Base-by-base conservation (phyloP, 768 basidiomycete genomes). In the Termitomyces sp. region DNA sequence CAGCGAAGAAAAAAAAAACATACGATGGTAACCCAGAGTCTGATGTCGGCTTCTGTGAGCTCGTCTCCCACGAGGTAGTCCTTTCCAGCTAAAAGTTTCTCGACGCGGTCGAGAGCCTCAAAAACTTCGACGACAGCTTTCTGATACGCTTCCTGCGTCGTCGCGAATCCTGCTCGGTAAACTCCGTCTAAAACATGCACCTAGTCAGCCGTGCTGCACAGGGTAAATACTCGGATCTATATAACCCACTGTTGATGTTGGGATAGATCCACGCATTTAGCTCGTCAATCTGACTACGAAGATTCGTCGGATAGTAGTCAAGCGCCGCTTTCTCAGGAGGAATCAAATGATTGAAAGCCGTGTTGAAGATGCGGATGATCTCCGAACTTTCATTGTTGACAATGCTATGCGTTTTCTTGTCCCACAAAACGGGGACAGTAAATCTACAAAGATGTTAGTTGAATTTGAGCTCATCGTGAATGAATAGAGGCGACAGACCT, bases 351-450 rank as follows among this genome's bases (percentile, higher is more conserved):
- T 97, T 86, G 76, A 96, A 95, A 1, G 81, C 87, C 7, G 80
- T 79, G 72, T 99, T 98, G 74, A 98, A 82, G 8, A 96, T 90
- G 56, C 96, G 87, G 66, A 98, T 93, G 68, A 98, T 94, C 73
- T 98, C 96, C 2, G 90, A 86, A 62, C 86, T 88, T 68, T 99
- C 96, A 69, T 98, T 98, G 76, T 94, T 98, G 57, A 99, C 97
- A 63, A 98, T 89, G 41, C 88, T 89, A 46, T 87, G 74, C 43
- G 68, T 74, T 70, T 95, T 91, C 76, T 86, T 95, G 74, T 98
- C 97, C 92, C 93, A 99, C 5, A 99, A 77, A 34, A 93, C 72
- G 5, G 94, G 94, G 9, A 94, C 91, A 2, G 93, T 94, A 76
- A 92, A 93, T 39, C 89, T 84, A 42, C 16, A 18, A 7, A 20